These are phyloP conservation scores for Lachnellula subtilissima DNA, from an alignment of 2,329 filamentous ascomycete species.

Conservation along the genomic window DNA sequence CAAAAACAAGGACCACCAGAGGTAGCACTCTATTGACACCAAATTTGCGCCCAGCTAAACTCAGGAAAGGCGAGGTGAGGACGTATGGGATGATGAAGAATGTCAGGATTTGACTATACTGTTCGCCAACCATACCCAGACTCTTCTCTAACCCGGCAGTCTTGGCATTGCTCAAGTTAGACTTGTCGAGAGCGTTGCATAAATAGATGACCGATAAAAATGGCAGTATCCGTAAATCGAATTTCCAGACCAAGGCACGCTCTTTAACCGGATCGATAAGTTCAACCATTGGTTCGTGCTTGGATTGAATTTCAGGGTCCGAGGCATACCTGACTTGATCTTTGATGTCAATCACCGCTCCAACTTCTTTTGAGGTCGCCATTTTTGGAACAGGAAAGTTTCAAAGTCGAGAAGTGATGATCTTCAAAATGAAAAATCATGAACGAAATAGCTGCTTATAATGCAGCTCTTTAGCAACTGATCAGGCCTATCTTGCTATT, in stretches of 20 bases:
- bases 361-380: no score
- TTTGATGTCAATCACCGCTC: no score
- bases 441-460: no score
- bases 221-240: constrained; percentile 40
- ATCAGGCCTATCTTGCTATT: no score
- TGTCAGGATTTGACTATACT: constrained; percentile 56
- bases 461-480: no score
- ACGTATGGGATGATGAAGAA: constrained; percentile 63
- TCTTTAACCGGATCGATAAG: no score
- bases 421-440: no score
- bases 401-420: no score
- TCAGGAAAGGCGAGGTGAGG: constrained; percentile 41
- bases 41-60: constrained; percentile 30
- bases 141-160: constrained; percentile 36
- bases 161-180: constrained; percentile 41
- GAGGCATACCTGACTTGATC: no score
- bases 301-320: no score
- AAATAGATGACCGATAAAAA: constrained; percentile 40
- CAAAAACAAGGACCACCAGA: constrained; percentile 44
- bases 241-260: constrained; percentile 29
- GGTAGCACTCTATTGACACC: constrained; percentile 35
- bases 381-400: no score
- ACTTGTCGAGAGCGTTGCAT: constrained; percentile 34
- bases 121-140: constrained; percentile 41
- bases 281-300: no score